These are phyloP conservation scores for Aspergillus coremiiformis DNA, from an alignment of 495 filamentous ascomycete genomes.

Conservation along the genomic window DNA sequence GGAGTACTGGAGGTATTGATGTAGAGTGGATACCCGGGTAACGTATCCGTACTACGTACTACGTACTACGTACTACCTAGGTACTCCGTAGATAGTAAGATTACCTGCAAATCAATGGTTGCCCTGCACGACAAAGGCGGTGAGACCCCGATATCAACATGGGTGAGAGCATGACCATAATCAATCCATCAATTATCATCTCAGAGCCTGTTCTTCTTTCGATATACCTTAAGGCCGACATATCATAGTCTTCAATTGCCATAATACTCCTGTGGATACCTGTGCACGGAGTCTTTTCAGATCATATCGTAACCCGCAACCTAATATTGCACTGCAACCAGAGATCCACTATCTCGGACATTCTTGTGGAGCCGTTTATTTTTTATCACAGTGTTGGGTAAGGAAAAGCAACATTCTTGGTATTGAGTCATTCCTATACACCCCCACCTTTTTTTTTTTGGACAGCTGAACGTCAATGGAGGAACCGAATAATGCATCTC, in stretches of 20 bases:
- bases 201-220: neutral
- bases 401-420: slow-evolving; percentile 2
- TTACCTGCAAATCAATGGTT: neutral
- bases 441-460: neutral
- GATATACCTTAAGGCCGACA: neutral
- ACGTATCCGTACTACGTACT: too few relatives aligned
- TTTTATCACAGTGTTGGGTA: neutral
- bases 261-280: neutral
- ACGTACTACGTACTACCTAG: too few relatives aligned
- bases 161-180: neutral
- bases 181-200: neutral
- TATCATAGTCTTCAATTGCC: neutral
- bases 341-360: slow-evolving; percentile 1
- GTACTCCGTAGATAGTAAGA: too few relatives aligned
- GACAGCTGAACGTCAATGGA: neutral
- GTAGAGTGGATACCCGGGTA: too few relatives aligned
- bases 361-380: neutral
- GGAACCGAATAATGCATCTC: neutral
- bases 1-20: too few relatives aligned
- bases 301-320: neutral
- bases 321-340: neutral
- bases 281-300: neutral
- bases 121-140: slow-evolving; percentile 6
- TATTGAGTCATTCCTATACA: neutral
- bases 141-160: neutral